Evolutionary conservation across 495 filamentous ascomycete species (phyloP), one percentile per base, ranked within the genome.

Genomic region (Filosporella fistucella): DNA sequence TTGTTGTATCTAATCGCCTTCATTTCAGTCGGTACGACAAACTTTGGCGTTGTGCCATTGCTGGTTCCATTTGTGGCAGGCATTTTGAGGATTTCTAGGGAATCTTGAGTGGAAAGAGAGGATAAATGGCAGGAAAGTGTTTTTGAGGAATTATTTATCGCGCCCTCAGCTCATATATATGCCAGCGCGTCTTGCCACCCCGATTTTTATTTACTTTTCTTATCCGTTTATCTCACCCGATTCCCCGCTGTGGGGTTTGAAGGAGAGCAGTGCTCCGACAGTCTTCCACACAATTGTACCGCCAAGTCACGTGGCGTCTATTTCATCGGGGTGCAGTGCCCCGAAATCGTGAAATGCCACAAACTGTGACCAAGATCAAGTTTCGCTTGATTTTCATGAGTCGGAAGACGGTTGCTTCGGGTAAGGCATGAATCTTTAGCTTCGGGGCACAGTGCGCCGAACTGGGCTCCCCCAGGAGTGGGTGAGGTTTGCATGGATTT

Each of bases 1-100:
- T 47, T 47, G 20, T 34, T 47, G 32, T 47, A 47, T 14, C 44
- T 16, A 38, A 47, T 47, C 2, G 44, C 44, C 14, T 47, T 47
- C 44, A 47, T 47, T 24, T 47, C 44, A n/a, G 7, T 47, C 12
- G 44, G 44, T 2, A 47, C 25, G 2, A 47, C 44, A 38, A 24
- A 47, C 26, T 47, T 47, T 16, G 21, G 16, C 12, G 33, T 3
- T 20, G 44, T 16, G 44, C 44, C 44, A 47, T 47, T 47, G 12
- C 20, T 47, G 33, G 25, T 22, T 47, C 44, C 32, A 13, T 38
- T 47, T 21, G 18, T 37, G 6, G 21, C 12, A 17, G 44, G 30
- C 33, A 37, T 38, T 47, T 23, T 24, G 30, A 26, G 20, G 11
- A 9, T 12, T 3, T 26, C 4, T 12, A 43, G 11, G 4, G 40